Percentiles rank a stretch among this genome's conserved stretches.
Evolutionary conservation across 192 early-diverging fungal species (phyloP).

Genomic region (Entomortierella beljakovae): DNA sequence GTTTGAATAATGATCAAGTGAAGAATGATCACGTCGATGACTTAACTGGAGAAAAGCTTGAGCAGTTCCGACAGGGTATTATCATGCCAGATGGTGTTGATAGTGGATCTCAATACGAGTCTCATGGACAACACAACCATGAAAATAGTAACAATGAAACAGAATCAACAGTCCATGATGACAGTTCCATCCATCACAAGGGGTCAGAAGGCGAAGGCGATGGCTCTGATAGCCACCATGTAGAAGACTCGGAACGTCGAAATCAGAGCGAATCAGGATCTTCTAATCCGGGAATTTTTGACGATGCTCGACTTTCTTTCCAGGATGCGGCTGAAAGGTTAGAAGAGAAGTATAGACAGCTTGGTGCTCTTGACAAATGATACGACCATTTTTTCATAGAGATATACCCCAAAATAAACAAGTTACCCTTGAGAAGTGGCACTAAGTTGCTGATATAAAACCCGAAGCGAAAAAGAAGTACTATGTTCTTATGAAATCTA

Average conservation of each 20-base stretch:
- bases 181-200: no score
- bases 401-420: no score
- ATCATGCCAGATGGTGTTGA: conserved; percentile 13
- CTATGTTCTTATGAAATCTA: no score
- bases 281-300: no score
- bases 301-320: no score
- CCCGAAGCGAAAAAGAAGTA: no score
- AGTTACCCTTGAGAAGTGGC: no score
- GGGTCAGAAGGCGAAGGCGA: no score
- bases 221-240: no score
- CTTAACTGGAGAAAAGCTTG: conserved; percentile 19
- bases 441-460: no score
- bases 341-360: background rate
- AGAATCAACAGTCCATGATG: background rate
- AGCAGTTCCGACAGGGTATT: conserved; percentile 41
- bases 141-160: background rate
- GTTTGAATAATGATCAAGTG: background rate
- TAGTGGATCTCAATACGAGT: background rate
- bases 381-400: background rate
- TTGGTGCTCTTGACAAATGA: background rate
- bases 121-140: background rate
- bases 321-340: conserved; percentile 18
- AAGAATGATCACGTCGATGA: background rate
- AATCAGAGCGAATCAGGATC: background rate
- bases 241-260: no score